Base-by-base conservation (phyloP, 2,329 filamentous ascomycete genomes). In the Colletotrichum sp. region DNA sequence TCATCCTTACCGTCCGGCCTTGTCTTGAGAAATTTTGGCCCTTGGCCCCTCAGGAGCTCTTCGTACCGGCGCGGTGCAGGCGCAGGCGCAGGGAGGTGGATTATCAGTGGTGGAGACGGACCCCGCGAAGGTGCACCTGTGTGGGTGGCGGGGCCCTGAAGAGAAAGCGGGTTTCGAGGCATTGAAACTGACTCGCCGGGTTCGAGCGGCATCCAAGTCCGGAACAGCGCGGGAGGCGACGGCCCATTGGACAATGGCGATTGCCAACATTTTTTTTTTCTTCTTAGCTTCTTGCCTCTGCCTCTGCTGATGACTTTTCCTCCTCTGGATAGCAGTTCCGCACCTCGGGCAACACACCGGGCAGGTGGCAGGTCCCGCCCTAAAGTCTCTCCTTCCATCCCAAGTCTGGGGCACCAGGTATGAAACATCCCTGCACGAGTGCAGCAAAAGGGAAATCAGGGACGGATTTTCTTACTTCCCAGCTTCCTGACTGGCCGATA, bases 131-230 rank as follows among this genome's bases (percentile, higher is more conserved):
- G 44, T 39, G 15, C 36, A 39, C 36, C 36, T 39, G 36, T 39
- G 69, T 76, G 70, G 69, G 73, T 76, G 73, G 73, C 28, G 70
- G 73, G 64, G 69, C 73, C 73, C 34, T 72, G 73, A 24, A 68
- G 39, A 44, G 57, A 59, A 69, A 76, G 70, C 63, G 69, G 73
- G 73, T 72, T 68, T 73, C 34, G 55, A 69, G 57, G 73, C 73
- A 76, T 73, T 76, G 73, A 63, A 68, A 69, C 64, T 76, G 73
- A 76, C 73, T 76, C 73, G 73, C 69, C 64, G 62, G 60, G 63
- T 39, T 55, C 71, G 57, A 24, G 72, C 69, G 69, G 69, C 70
- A 72, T 26, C 69, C 55, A 72, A 16, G n/a, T 32, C 72, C 69
- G 63, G 63, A 16, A 21, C 63, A 60, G 44, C 62, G 28, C 36